Base-by-base conservation (phyloP, 768 basidiomycete genomes). In the Megacollybia marginata region DNA sequence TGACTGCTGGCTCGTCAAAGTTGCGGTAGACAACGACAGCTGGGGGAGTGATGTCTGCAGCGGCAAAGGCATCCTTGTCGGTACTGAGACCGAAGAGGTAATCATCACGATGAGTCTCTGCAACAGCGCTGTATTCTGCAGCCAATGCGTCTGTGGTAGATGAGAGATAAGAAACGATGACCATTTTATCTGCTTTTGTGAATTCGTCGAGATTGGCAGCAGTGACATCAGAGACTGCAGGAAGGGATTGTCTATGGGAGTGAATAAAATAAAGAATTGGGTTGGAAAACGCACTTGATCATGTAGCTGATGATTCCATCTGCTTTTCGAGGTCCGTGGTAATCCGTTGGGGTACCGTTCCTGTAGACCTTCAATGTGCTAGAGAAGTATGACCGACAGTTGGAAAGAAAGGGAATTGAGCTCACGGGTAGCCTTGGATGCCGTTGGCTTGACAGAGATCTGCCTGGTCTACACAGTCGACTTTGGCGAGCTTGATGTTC, bases 231-330 rank as follows among this genome's bases (percentile, higher is more conserved):
- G 91, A 83, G 18, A 98, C 88, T 35, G 96, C 93, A 9, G 96
- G 96, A 15, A 98, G 80, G 9, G 91, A 84, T 77, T 98, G 96
- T 64, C 92, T 53, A 33, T 82, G 52, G 13, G 16, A 38, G 4
- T 52, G 47, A 42, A 44, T 72, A 44, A 35, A 52, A 6, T 38
- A 43, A 23, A 20, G 45, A 43, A 59, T 52, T 56, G 50, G 43
- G 7, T 23, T 15, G 20, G 34, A 31, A 6, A 33, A 42, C 40
- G 20, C 54, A 94, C 94, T 97, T 98, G 74, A 79, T 64, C 95
- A 98, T 97, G 73, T 96, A 96, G 67, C 83, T 83, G 63, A 95
- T 72, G 61, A 99, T 99, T 15, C 96, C 94, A 55, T 98, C 96
- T 9, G 92, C 87, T 67, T 96, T 91, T 47, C 96, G 77, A 13